Conservation (phyloP, 2,329 filamentous ascomycete genomes). For the Knoxdaviesia proteae region DNA sequence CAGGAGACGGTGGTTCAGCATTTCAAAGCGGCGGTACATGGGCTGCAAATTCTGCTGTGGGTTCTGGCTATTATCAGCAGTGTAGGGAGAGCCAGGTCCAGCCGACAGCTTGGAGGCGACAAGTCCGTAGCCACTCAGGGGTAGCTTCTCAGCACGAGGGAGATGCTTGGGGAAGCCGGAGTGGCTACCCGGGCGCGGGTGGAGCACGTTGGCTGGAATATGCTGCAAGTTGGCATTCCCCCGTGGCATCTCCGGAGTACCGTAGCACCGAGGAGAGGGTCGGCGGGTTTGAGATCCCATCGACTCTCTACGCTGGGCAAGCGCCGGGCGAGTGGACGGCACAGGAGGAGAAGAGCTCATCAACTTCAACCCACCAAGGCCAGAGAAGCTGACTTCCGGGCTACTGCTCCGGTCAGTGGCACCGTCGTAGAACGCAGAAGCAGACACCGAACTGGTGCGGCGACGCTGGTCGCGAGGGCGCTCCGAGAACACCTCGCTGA, state of each 20-base stretch:
- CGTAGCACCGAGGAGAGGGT: constrained; percentile 9
- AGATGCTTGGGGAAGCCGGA: constrained; percentile 11
- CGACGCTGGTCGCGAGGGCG: no score
- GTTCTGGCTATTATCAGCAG: constrained; percentile 3
- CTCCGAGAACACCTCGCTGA: constrained; percentile 1
- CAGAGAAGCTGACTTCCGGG: constrained; percentile 15
- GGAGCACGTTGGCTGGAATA: constrained; percentile 15
- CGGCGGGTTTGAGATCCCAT: neutral
- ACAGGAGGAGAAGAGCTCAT: constrained; percentile 7
- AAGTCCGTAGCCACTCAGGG: constrained; percentile 39
- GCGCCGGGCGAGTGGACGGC: neutral
- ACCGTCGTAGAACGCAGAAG: constrained; percentile 14
- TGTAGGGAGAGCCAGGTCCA: constrained; percentile 3
- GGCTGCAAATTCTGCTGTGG: constrained; percentile 22
- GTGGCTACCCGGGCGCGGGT: constrained; percentile 10
- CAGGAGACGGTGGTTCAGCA: constrained; percentile 62
- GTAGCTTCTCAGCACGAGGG: constrained; percentile 19
- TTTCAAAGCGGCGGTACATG: constrained; percentile 66
- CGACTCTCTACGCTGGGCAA: neutral
- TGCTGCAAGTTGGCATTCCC: constrained; percentile 16
- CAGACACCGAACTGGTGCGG: no score
- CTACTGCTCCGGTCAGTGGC: constrained; percentile 24
- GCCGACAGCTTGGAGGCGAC: constrained; percentile 30
- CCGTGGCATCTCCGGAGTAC: constrained; percentile 21
- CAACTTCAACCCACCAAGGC: constrained; percentile 4